Evolutionary conservation across 129 eudicot species (phyloP), one percentile per base, ranked within the genome.

Genomic region (Chrysanthemum lavandulifolium): DNA sequence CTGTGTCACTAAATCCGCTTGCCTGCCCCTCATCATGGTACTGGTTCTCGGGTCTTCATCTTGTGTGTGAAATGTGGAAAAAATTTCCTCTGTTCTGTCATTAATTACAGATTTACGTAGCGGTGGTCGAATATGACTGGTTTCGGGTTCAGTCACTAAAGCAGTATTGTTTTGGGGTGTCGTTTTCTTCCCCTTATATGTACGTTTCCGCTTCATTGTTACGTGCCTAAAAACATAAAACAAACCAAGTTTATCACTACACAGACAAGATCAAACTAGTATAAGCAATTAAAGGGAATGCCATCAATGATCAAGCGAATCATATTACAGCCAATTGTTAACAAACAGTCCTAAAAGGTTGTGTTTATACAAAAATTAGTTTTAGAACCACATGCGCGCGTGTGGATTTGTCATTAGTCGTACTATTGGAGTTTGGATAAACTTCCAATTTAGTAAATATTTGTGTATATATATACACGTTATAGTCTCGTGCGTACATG

Each of bases 151-250:
- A 50, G 78, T 83, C 79, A 40, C 47, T 40, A 40, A 40, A 40
- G 47, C 47, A 40, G 47, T 40, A 71, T 29, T 63, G 65, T 77
- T 78, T 51, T 80, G 68, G 1, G 67, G 70, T 21, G 19, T 69
- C 61, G 10, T 40, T 74, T 83, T 51, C 67, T 80, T 59, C 69
- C 68, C 68, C 75, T 64, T 79, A 63, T 67, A 74, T 15, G 82
- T 78, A 81, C 95, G 90, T 56, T 45, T 81, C 67, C 95, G 88
- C 80, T 88, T 88, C 95, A 88, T 81, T 88, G 31, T 73, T 68
- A 56, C 47, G 45, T 47, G 19, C 65, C 79, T 68, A 40, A 53
- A 12, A 55, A 40, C 10, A 40, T 40, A 40, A 40, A 40, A 40
- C 47, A 40, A 40, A 40, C 47, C 9, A 40, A 40, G 10, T 6